phyloP scores from a whole-genome alignment of 768 basidiomycete species.

The Omphalotus guepiniiformis region DNA sequence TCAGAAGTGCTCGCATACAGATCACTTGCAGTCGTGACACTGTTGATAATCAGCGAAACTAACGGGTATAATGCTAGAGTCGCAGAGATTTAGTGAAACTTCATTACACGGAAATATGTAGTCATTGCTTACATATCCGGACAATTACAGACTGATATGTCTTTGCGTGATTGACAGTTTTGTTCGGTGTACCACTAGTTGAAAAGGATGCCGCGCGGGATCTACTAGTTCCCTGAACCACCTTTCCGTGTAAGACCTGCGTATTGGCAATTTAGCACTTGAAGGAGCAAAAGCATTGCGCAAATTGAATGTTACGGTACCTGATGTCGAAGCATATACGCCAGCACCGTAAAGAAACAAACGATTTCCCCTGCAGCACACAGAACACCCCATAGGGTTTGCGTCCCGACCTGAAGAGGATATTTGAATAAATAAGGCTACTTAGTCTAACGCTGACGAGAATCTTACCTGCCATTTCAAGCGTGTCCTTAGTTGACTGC shows the following conservation, averaged over 20 bases:
- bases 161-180: background rate
- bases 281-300: background rate
- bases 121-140: slow-evolving; percentile 7
- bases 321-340: slow-evolving; percentile 3
- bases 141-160: slow-evolving; percentile 7
- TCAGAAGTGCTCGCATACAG: too few species aligned
- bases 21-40: too few species aligned
- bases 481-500: background rate
- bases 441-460: background rate
- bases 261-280: background rate
- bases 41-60: slow-evolving; percentile 7
- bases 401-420: slow-evolving; percentile 1
- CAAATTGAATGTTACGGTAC: background rate
- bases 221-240: background rate
- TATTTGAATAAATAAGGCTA: too few species aligned
- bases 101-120: background rate
- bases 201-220: background rate
- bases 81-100: background rate
- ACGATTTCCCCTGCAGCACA: slow-evolving; percentile 5
- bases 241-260: background rate
- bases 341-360: slow-evolving; percentile 4
- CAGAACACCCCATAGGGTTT: slow-evolving; percentile 8
- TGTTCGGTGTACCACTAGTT: background rate
- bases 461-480: slow-evolving; percentile 5
- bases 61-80: slow-evolving; percentile 9